Percentiles rank a stretch among this genome's conserved stretches.
Conservation (phyloP, 768 basidiomycete genomes). For the Lentinula raphanica region DNA sequence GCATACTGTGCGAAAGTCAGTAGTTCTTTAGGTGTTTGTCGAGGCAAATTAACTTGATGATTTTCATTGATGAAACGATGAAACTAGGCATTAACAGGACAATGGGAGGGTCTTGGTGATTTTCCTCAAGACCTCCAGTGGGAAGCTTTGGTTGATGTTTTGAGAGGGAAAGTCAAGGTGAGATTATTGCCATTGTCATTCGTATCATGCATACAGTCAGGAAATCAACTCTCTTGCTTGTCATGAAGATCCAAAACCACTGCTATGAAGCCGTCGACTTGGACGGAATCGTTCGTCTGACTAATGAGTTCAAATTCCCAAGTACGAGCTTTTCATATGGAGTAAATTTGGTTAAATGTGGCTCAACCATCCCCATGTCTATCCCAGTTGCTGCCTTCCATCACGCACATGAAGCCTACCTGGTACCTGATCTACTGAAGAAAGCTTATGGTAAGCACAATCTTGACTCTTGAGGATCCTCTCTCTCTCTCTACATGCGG, state of each 20-base stretch:
- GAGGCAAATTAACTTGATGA: not conserved
- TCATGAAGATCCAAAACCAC: slow-evolving; percentile 46
- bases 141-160: slow-evolving; percentile 73
- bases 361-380: slow-evolving; percentile 37
- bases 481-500: not conserved
- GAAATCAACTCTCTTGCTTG: not conserved
- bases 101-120: slow-evolving; percentile 43
- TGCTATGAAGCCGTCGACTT: slow-evolving; percentile 64
- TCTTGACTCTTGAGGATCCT: not conserved
- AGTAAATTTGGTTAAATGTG: too few species aligned
- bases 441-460: slow-evolving; percentile 49
- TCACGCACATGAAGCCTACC: slow-evolving; percentile 75
- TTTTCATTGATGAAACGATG: too few species aligned
- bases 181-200: not conserved
- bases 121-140: slow-evolving; percentile 68
- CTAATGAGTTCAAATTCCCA: slow-evolving; percentile 32
- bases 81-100: slow-evolving; percentile 37
- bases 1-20: slow-evolving; percentile 38
- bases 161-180: slow-evolving; percentile 71
- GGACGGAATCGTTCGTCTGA: slow-evolving; percentile 48
- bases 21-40: not conserved
- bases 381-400: slow-evolving; percentile 75
- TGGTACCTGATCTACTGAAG: slow-evolving; percentile 80
- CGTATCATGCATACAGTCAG: not conserved
- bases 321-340: too few species aligned